Evolutionary conservation across 2,329 filamentous ascomycete species (phyloP).

Genomic region (Amesomyces nigricolor): DNA sequence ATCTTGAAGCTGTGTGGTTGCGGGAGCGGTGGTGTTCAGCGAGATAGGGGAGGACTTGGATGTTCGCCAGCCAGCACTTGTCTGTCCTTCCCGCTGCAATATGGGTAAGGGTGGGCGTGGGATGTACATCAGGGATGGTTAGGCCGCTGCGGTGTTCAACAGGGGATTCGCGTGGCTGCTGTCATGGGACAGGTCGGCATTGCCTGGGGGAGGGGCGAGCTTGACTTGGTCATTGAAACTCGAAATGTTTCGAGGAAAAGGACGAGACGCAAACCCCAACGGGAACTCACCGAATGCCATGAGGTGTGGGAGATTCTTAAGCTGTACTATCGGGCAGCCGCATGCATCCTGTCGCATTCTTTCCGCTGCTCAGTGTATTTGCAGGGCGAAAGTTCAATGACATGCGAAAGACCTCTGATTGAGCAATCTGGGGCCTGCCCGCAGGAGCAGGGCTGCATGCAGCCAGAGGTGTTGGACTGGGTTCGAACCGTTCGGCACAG

Average conservation of each 20-base stretch:
- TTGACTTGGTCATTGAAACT: background rate
- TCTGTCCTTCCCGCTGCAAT: background rate
- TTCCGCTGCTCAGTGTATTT: background rate
- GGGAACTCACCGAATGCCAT: background rate
- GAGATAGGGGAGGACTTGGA: too few species aligned
- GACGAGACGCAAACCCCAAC: background rate
- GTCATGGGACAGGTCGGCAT: constrained; percentile 8
- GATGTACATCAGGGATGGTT: constrained; percentile 2
- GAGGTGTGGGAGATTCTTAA: background rate
- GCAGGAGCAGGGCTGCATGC: constrained; percentile 6
- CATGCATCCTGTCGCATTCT: background rate
- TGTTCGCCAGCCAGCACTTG: too few species aligned
- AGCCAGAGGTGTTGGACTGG: background rate
- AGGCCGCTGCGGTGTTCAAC: background rate
- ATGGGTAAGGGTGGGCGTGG: background rate
- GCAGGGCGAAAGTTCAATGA: constrained; percentile 2
- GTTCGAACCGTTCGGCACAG: background rate
- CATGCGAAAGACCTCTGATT: background rate
- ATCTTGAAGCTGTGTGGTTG: too few species aligned
- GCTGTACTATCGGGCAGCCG: background rate
- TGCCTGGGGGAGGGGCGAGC: background rate
- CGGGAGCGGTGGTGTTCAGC: too few species aligned
- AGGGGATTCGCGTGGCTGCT: background rate
- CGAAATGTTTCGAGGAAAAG: background rate
- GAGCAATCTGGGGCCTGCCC: background rate